Evolutionary conservation across 345 rosid genomes (phyloP), one percentile per base, ranked within the genome.

Genomic region (Aegle marmelos): DNA sequence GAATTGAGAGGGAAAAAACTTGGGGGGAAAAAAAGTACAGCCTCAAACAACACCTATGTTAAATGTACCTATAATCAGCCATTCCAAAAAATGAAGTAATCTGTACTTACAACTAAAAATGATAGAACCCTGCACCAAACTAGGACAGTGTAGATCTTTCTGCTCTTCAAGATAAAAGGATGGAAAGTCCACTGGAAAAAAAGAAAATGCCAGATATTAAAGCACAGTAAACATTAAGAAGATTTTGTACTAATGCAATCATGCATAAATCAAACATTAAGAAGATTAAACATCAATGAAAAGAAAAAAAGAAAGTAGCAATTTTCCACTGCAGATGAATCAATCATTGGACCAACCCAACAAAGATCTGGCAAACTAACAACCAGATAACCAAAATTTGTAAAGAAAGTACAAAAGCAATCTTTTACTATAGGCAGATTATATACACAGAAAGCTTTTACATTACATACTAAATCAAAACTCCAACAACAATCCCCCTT

Each of bases 91-190:
- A 70, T 45, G 5, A 70, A 50, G 59, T 45, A 39, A 64, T 28
- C 36, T 31, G 78, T 53, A 91, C 98, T 94, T 88, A 97, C 99
- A 79, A 91, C 98, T 87, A 97, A 85, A 86, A 91, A 94, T 48
- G 98, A 94, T 60, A 94, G 85, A 87, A 97, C 95, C 86, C 99
- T 91, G 91, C 98, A 97, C 99, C 99, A 97, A 53, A 94, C 70
- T 36, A 97, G 85, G 76, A 97, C 98, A 8, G 98, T 97, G 87
- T 94, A 97, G 90, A 97, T 87, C 89, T 88, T 94, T 88, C 92
- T 97, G 91, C 90, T 91, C 90, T 97, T 93, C 83, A 92, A 82
- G 83, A 94, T 80, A 89, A 97, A 97, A 68, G 99, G 99, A 86
- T 97, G 98, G 83, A 94, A 94, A 50, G 97, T 94, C 99, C 99